A percentile compares a stretch with the other conserved stretches of the same genome.
These are phyloP conservation scores for Epichloe gansuensis DNA, from an alignment of 2,329 filamentous ascomycete genomes.

Conservation along the genomic window DNA sequence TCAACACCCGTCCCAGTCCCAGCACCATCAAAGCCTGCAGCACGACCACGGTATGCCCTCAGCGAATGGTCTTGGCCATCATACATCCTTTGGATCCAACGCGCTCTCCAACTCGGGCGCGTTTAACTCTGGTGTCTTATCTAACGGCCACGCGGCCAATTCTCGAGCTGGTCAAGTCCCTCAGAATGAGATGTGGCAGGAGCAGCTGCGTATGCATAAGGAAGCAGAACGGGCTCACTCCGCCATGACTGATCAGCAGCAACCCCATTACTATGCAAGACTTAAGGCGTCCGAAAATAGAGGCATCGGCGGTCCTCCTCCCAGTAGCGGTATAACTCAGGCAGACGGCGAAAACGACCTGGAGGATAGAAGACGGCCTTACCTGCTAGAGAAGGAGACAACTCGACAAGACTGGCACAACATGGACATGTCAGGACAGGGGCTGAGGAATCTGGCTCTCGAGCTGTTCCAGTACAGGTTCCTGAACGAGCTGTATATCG, in stretches of 20 bases:
- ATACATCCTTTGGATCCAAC: slow-evolving; percentile 22
- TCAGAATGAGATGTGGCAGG: slow-evolving; percentile 66
- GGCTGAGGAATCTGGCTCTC: slow-evolving; percentile 67
- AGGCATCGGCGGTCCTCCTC: slow-evolving; percentile 45
- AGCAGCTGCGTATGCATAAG: slow-evolving; percentile 72
- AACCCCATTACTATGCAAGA: slow-evolving; percentile 60
- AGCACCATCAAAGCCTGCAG: slow-evolving; percentile 50
- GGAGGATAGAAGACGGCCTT: slow-evolving; percentile 46
- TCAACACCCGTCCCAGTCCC: slow-evolving; percentile 52
- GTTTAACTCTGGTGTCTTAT: slow-evolving; percentile 40
- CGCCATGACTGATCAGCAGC: slow-evolving; percentile 57
- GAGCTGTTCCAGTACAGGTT: slow-evolving; percentile 82
- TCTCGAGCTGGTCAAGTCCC: slow-evolving; percentile 39
- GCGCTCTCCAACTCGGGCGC: slow-evolving; percentile 52
- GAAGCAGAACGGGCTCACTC: slow-evolving; percentile 60
- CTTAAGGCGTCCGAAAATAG: slow-evolving; percentile 59
- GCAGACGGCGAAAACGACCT: slow-evolving; percentile 39
- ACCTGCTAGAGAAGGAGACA: slow-evolving; percentile 53
- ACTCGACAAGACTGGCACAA: slow-evolving; percentile 81
- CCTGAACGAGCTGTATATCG: slow-evolving; percentile 82
- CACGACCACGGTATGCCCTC: slow-evolving; percentile 44
- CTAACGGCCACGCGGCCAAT: slow-evolving; percentile 42
- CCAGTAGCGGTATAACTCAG: slow-evolving; percentile 35
- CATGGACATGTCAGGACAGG: slow-evolving; percentile 92
- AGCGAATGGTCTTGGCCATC: slow-evolving; percentile 40